These are phyloP conservation scores for Cercospora nicotianae DNA, from an alignment of 2,329 filamentous ascomycete genomes.

Conservation along the genomic window DNA sequence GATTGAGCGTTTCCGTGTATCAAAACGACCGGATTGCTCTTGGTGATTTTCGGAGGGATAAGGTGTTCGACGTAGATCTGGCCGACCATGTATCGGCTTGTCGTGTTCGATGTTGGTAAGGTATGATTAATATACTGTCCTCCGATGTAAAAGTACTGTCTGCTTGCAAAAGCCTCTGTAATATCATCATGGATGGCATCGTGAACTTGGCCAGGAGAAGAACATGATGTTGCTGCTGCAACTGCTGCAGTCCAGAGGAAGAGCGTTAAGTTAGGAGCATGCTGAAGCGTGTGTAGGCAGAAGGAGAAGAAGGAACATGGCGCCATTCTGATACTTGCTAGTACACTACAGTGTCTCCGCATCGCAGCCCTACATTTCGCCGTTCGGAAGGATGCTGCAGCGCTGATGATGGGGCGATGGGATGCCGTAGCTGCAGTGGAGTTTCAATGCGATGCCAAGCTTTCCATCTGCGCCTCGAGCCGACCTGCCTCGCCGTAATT, in stretches of 20 bases:
- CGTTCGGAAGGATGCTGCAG: not conserved
- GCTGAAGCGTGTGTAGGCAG: not conserved
- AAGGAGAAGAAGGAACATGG: not conserved
- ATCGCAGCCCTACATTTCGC: conserved; percentile 1
- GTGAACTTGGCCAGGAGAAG: not conserved
- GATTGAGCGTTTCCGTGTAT: conserved; percentile 46
- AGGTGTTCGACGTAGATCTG: conserved; percentile 58
- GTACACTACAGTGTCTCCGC: not conserved
- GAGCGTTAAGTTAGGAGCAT: not conserved
- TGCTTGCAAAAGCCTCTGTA: conserved; percentile 8
- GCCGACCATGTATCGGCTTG: conserved; percentile 32
- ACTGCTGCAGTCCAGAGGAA: not conserved
- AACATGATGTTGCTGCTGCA: not conserved
- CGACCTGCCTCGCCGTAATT: conserved; percentile 3
- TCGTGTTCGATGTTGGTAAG: conserved; percentile 20
- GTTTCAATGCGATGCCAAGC: conserved; percentile 1
- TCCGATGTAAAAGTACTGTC: conserved; percentile 29
- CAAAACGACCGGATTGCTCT: conserved; percentile 42
- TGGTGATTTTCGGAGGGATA: conserved; percentile 23
- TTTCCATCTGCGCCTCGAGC: not conserved
- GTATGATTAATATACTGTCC: conserved; percentile 30
- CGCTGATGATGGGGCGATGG: not conserved
- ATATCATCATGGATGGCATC: not conserved
- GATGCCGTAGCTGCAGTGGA: conserved; percentile 1
- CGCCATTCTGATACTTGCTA: not conserved